Conservation (phyloP, 331 rosid genomes). For the Pyrus hybrid region DNA sequence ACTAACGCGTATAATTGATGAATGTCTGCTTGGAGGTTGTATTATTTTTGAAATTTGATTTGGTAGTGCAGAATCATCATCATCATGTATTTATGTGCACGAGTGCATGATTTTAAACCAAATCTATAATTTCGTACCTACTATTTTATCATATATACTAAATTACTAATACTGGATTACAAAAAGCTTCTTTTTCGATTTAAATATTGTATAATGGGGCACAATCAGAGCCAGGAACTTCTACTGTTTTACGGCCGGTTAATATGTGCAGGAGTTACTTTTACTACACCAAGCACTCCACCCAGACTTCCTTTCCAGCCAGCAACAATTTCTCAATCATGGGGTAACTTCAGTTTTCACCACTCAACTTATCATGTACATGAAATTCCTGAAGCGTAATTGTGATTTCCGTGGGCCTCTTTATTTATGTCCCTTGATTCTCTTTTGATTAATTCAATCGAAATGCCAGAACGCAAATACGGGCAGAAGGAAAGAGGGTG, state of each 20-base stretch:
- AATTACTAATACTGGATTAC: background rate
- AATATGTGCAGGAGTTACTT: slow-evolving; percentile 53
- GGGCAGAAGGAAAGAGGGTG: no score
- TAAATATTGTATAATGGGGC: background rate
- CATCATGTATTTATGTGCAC: background rate
- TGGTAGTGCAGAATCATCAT: background rate
- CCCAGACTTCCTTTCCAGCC: slow-evolving; percentile 71
- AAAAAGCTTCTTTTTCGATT: background rate
- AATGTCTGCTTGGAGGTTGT: background rate
- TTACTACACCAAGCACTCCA: slow-evolving; percentile 77
- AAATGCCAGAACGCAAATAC: no score
- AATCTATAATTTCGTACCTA: background rate
- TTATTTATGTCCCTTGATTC: no score
- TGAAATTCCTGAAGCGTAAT: background rate
- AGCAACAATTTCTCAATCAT: slow-evolving; percentile 65
- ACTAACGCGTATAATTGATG: no score
- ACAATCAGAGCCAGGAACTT: background rate
- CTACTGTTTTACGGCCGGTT: background rate
- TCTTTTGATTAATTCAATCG: no score
- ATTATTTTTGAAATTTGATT: background rate
- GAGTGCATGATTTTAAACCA: background rate
- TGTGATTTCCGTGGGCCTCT: no score
- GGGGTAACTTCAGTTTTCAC: slow-evolving; percentile 48
- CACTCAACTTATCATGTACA: slow-evolving; percentile 1
- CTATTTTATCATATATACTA: background rate